These are phyloP conservation scores for Gossypium gossypioides DNA, from an alignment of 441 rosid species.

Conservation along the genomic window DNA sequence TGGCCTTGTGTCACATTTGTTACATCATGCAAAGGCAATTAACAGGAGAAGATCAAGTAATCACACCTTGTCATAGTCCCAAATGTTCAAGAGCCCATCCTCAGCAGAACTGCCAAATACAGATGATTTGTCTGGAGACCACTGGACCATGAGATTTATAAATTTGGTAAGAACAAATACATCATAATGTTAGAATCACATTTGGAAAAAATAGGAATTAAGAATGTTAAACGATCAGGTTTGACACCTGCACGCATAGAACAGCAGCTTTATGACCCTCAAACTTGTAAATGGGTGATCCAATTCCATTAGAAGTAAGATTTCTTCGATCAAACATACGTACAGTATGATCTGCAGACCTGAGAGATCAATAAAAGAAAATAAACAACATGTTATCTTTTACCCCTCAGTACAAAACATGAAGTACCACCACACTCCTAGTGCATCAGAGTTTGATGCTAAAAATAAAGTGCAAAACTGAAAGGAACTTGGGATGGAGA, in stretches of 20 bases:
- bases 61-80: slow-evolving; percentile 86
- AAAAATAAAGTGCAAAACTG: not conserved
- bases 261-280: slow-evolving; percentile 97
- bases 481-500: not conserved
- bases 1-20: not conserved
- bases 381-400: not conserved
- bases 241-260: slow-evolving; percentile 82
- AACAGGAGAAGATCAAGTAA: slow-evolving; percentile 1
- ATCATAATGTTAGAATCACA: not conserved
- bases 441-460: not conserved
- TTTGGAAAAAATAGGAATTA: not conserved
- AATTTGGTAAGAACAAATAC: slow-evolving; percentile 4
- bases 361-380: slow-evolving; percentile 21
- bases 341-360: slow-evolving; percentile 91
- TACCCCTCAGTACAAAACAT: not conserved
- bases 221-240: not conserved
- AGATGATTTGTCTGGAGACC: slow-evolving; percentile 91
- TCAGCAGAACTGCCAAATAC: slow-evolving; percentile 98
- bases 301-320: slow-evolving; percentile 65
- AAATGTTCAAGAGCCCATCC: slow-evolving; percentile 88
- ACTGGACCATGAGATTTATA: slow-evolving; percentile 35
- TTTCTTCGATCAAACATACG: slow-evolving; percentile 83
- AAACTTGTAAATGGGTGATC: slow-evolving; percentile 69
- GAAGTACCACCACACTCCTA: not conserved
- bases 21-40: not conserved